Evolutionary conservation across 768 basidiomycete species (phyloP), one percentile per base, ranked within the genome.

Genomic region (Phlebiopsis gigantea): DNA sequence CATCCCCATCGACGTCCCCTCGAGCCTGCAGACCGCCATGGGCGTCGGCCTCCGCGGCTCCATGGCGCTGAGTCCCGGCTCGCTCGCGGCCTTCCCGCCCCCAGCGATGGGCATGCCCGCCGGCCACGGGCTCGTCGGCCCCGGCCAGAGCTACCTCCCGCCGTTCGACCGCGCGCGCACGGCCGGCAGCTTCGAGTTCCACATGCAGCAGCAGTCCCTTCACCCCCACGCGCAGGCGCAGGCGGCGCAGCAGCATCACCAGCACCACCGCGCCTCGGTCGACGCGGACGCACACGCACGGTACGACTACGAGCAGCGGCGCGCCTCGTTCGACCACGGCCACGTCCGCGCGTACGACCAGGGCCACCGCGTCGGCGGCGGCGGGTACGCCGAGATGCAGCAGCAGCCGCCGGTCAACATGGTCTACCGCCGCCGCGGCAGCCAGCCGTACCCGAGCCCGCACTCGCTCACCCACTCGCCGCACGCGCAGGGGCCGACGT

Each of bases 381-480:
- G 5, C 47, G n/a, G 44, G 34, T 39, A 45, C 19, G 44, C 19
- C 2, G 47, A 30, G 2, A 8, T 19, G 26, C 50, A 51, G 50
- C 30, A 51, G n/a, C 29, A 51, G 50, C 15, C 21, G 25, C 46
- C 46, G 19, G n/a, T 57, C 47, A 29, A 29, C 45, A 22, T 34
- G 5, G 54, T 44, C 28, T 22, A 49, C 43, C 26, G 56, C 28
- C 30, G 56, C 22, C 46, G 56, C 29, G 56, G 56, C 19, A 57
- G 56, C 22, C 56, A 57, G 56, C 56, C 56, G 47, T 57, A 57
- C 34, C 56, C 56, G 12, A 34, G 29, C 9, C 56, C 56, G 39
- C 56, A 57, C 29, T 44, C 53, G 7, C 41, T 54, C 25, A 46
- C 42, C 10, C 53, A 53, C 21, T 53, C 53, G 21, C 53, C 41